phyloP scores from a whole-genome alignment of 345 rosid species.

The Eucalyptus tenuipes region DNA sequence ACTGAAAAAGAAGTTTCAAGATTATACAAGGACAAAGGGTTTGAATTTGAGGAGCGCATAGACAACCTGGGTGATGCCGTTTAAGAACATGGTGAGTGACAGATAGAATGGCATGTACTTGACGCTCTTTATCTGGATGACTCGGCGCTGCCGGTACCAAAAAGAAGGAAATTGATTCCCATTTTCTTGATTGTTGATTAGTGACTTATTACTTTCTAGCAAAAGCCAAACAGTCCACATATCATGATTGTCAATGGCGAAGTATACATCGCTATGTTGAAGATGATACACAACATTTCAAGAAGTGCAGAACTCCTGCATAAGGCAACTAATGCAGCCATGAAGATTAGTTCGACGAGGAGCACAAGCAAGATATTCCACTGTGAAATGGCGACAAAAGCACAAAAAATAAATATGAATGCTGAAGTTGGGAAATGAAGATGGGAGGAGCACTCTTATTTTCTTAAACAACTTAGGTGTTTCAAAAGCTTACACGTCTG shows the following conservation, averaged over 20 bases:
- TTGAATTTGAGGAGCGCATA: constrained; percentile 53
- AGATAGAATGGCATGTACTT: constrained; percentile 65
- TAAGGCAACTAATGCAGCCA: constrained; percentile 14
- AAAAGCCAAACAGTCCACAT: background rate
- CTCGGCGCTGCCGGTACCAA: background rate
- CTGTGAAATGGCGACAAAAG: background rate
- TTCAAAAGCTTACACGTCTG: constrained; percentile 14
- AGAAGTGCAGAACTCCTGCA: constrained; percentile 25
- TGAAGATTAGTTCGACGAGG: constrained; percentile 25
- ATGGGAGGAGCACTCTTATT: background rate
- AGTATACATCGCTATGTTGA: constrained; percentile 44
- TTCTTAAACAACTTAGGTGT: background rate
- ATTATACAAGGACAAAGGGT: constrained; percentile 26
- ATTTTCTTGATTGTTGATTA: background rate
- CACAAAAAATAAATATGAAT: background rate
- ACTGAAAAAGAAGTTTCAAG: background rate
- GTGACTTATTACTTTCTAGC: background rate
- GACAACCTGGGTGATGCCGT: constrained; percentile 39
- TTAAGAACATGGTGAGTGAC: constrained; percentile 35
- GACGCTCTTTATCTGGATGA: constrained; percentile 62
- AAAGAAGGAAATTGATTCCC: background rate
- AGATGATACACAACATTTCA: constrained; percentile 15
- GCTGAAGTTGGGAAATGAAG: background rate
- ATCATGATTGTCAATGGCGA: constrained; percentile 66
- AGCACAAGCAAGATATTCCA: constrained; percentile 5